phyloP scores from a whole-genome alignment of 2,329 filamentous ascomycete species.

The Aspergillus sp. region DNA sequence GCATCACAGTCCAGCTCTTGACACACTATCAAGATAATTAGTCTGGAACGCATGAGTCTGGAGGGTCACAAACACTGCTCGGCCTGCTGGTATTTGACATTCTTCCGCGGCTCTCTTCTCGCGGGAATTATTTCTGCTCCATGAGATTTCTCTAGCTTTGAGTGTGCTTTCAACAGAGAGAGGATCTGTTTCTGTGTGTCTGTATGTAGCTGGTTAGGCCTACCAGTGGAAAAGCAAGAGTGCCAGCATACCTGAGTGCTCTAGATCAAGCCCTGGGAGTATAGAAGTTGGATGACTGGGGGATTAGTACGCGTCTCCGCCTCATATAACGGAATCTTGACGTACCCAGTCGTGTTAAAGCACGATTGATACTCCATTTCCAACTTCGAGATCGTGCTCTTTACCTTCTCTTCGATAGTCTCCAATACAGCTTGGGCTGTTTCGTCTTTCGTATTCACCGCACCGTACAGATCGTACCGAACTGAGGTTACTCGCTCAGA shows the following conservation, averaged over 20 bases:
- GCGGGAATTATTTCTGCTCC: slow-evolving; percentile 25
- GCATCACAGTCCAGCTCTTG: slow-evolving; percentile 19
- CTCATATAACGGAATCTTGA: not conserved
- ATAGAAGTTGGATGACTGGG: not conserved
- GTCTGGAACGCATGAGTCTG: not conserved
- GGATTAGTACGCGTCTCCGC: not conserved
- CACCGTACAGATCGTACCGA: slow-evolving; percentile 32
- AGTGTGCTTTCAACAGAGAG: slow-evolving; percentile 21
- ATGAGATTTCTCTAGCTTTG: slow-evolving; percentile 22
- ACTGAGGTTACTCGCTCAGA: slow-evolving; percentile 26
- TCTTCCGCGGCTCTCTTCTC: slow-evolving; percentile 24
- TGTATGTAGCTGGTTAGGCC: not conserved
- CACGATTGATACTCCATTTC: slow-evolving; percentile 18
- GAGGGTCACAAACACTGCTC: slow-evolving; percentile 23
- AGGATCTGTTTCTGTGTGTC: slow-evolving; percentile 16
- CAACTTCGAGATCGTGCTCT: slow-evolving; percentile 6
- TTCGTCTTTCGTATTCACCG: not conserved
- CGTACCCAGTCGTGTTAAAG: slow-evolving; percentile 3
- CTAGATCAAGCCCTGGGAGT: not conserved
- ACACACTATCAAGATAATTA: slow-evolving; percentile 19
- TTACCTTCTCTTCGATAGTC: not conserved
- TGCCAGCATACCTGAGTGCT: slow-evolving; percentile 1
- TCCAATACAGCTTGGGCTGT: not conserved
- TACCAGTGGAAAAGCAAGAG: not conserved
- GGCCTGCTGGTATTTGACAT: slow-evolving; percentile 26